These are phyloP conservation scores for Gyrodon lividus DNA, from an alignment of 768 basidiomycete genomes.

Conservation along the genomic window DNA sequence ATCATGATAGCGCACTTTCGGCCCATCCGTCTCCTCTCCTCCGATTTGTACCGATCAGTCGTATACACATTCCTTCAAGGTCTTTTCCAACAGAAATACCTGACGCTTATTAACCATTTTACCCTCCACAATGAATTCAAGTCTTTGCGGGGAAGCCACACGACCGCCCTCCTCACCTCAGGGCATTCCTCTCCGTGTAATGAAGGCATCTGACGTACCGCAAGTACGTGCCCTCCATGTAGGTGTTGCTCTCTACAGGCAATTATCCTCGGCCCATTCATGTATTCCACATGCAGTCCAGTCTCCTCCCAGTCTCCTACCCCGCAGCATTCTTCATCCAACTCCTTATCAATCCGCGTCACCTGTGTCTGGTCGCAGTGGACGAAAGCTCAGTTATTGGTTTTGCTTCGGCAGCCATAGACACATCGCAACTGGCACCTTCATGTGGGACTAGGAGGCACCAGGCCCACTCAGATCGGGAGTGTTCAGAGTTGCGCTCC, in stretches of 20 bases:
- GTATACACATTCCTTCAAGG: background rate
- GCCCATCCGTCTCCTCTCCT: background rate
- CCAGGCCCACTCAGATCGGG: background rate
- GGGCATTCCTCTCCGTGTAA: conserved; percentile 20
- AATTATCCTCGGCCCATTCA: background rate
- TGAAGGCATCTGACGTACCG: conserved; percentile 30
- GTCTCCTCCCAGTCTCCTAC: conserved; percentile 27
- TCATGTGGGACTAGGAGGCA: background rate
- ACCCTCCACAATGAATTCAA: conserved; percentile 10
- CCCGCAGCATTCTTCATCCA: conserved; percentile 33
- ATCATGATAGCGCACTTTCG: background rate
- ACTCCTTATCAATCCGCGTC: conserved; percentile 28
- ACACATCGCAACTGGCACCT: conserved; percentile 1
- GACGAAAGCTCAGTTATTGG: conserved; percentile 22
- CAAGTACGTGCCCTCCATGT: conserved; percentile 29
- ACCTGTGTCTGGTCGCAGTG: conserved; percentile 30
- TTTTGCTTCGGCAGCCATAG: conserved; percentile 28
- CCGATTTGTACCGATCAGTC: conserved; percentile 21
- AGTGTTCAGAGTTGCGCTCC: conserved; percentile 1
- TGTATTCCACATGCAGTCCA: conserved; percentile 11
- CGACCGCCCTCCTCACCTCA: conserved; percentile 3
- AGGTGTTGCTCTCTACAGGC: background rate
- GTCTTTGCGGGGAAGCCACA: background rate
- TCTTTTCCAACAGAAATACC: background rate
- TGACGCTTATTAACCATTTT: background rate